These are phyloP conservation scores for Rutstroemia sp. DNA, from an alignment of 2,329 filamentous ascomycete genomes.

Conservation along the genomic window DNA sequence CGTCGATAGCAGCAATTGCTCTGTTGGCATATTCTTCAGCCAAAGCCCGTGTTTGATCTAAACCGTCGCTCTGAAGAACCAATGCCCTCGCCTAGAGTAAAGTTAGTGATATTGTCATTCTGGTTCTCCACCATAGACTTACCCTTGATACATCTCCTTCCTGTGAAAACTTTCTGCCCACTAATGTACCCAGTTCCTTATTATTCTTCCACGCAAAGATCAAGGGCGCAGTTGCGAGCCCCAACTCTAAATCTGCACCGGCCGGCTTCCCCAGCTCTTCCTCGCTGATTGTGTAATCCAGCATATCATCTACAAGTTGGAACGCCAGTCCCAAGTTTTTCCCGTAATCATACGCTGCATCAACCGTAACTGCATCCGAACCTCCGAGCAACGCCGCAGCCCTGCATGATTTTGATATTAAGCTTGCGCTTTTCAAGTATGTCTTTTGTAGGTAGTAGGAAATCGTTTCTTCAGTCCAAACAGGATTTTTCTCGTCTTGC, in stretches of 20 bases:
- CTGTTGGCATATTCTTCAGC: constrained; percentile 87
- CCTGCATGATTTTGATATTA: constrained; percentile 94
- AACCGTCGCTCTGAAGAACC: constrained; percentile 74
- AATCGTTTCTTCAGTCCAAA: constrained; percentile 82
- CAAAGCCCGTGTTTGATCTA: constrained; percentile 84
- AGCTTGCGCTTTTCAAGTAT: constrained; percentile 89
- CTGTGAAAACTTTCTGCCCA: constrained; percentile 81
- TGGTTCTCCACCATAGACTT: constrained; percentile 32
- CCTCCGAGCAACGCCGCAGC: constrained; percentile 82
- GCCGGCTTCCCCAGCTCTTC: constrained; percentile 89
- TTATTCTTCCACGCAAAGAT: constrained; percentile 93
- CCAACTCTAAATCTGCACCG: constrained; percentile 87
- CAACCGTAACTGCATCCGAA: constrained; percentile 68
- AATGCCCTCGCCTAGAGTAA: constrained; percentile 68
- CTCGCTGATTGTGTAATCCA: constrained; percentile 87
- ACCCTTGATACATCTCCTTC: constrained; percentile 83
- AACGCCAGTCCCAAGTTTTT: constrained; percentile 92
- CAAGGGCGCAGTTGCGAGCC: constrained; percentile 86
- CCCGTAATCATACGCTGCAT: constrained; percentile 86
- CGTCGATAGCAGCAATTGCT: constrained; percentile 74
- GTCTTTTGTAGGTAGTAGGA: constrained; percentile 97
- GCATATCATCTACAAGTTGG: constrained; percentile 94
- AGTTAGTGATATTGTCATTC: constrained; percentile 13
- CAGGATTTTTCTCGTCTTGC: constrained; percentile 73
- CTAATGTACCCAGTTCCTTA: constrained; percentile 74